phyloP scores from a whole-genome alignment of 1,284 basidiomycete genomes.

The Leccinum pallidistipes region DNA sequence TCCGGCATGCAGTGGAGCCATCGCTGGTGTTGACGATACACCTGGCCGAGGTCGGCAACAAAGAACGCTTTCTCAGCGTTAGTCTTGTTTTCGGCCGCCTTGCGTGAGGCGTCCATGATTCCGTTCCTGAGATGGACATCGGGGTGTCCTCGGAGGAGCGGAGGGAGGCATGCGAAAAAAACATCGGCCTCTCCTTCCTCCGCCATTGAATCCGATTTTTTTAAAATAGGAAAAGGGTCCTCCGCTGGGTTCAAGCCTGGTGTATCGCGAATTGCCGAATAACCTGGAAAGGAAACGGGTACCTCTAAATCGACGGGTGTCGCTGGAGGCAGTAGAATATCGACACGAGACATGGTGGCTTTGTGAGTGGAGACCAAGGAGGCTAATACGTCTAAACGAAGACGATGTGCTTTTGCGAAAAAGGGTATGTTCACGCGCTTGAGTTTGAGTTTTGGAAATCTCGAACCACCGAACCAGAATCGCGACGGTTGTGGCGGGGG shows the following conservation, averaged over 20 bases:
- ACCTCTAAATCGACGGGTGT: constrained; percentile 44
- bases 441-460: constrained; percentile 33
- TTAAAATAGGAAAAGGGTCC: constrained; percentile 28
- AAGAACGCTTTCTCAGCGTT: constrained; percentile 96
- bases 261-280: constrained; percentile 37
- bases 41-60: constrained; percentile 89
- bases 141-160: constrained; percentile 64
- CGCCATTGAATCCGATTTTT: constrained; percentile 29
- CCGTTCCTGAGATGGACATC: constrained; percentile 72
- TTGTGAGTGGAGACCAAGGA: constrained; percentile 20
- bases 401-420: constrained; percentile 19
- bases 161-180: constrained; percentile 64
- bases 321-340: constrained; percentile 48
- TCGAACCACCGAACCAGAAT: constrained; percentile 65
- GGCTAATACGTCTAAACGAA: constrained; percentile 35
- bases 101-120: constrained; percentile 60
- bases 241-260: constrained; percentile 32
- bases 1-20: constrained; percentile 84
- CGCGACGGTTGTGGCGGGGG: constrained; percentile 57
- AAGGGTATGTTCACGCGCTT: constrained; percentile 22
- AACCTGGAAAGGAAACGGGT: constrained; percentile 22
- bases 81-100: constrained; percentile 50
- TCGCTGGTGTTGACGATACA: constrained; percentile 84
- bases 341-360: constrained; percentile 57
- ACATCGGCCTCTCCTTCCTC: constrained; percentile 34